These are phyloP conservation scores for Cryptosporidium xiaoi DNA, from an alignment of 169 alveolate species.

Conservation along the genomic window DNA sequence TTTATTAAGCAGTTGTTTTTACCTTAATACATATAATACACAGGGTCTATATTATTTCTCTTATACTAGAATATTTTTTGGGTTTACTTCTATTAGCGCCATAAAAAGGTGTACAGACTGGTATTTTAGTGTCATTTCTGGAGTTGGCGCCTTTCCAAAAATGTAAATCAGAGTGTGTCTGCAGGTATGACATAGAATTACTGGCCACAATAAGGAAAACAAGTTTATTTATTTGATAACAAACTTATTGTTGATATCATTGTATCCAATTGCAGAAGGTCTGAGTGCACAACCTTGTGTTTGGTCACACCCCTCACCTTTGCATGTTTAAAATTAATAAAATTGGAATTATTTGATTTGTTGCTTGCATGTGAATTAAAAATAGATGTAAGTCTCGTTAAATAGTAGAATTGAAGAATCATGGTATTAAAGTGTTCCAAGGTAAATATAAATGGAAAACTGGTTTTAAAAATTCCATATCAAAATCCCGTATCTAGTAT, in stretches of 20 bases:
- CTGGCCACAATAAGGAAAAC: too few relatives aligned
- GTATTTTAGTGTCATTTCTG: conserved; percentile 1
- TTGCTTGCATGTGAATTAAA: neutral
- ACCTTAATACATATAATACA: neutral
- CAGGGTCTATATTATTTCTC: neutral
- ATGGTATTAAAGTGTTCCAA: too few relatives aligned
- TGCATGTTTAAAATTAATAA: neutral
- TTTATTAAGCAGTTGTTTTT: conserved; percentile 4
- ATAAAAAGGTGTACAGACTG: neutral
- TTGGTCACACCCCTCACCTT: neutral
- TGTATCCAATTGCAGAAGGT: neutral
- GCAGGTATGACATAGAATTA: too few relatives aligned
- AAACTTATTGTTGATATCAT: too few relatives aligned
- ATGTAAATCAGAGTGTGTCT: neutral
- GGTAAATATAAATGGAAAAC: neutral
- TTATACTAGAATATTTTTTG: neutral
- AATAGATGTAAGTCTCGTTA: neutral
- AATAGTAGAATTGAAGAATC: neutral
- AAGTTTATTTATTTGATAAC: too few relatives aligned
- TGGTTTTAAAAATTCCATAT: conserved; percentile 8
- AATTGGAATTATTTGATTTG: neutral
- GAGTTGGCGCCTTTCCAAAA: conserved; percentile 25
- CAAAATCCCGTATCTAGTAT: conserved; percentile 56
- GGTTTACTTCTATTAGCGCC: neutral
- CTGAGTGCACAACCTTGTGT: neutral